Evolutionary conservation across 148 eudicot species (phyloP).

Genomic region (Dianthus caryophyllus): DNA sequence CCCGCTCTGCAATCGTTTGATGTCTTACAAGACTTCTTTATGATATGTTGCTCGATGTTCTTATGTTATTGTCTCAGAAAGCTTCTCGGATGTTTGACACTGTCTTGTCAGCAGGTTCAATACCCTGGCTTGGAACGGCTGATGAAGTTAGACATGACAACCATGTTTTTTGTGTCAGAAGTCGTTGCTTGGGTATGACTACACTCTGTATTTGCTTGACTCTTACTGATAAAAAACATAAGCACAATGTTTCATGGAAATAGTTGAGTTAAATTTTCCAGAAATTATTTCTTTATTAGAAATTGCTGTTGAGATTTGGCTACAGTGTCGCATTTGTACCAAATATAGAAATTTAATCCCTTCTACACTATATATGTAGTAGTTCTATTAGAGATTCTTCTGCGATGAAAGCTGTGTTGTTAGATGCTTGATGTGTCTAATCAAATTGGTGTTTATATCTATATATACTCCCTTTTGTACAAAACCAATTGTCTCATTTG

Average conservation of each 20-base stretch:
- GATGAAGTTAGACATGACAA: conserved; percentile 68
- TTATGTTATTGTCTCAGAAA: neutral
- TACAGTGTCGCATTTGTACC: too few relatives aligned
- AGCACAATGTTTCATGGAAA: neutral
- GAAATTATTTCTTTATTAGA: neutral
- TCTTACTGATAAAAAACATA: neutral
- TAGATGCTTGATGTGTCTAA: too few relatives aligned
- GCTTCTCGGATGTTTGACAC: neutral
- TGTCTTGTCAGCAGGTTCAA: conserved; percentile 56
- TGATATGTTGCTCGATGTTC: neutral
- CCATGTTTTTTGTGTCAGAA: conserved; percentile 73
- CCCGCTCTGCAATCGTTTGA: neutral
- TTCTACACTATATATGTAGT: too few relatives aligned
- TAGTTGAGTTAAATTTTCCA: neutral
- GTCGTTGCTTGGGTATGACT: conserved; percentile 64
- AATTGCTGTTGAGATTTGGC: neutral
- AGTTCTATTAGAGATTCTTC: too few relatives aligned
- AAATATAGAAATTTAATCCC: too few relatives aligned
- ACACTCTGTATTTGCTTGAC: conserved; percentile 9
- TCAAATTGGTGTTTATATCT: too few relatives aligned
- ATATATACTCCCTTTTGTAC: too few relatives aligned
- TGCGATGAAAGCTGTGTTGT: too few relatives aligned
- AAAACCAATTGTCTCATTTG: too few relatives aligned
- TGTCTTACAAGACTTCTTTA: neutral
- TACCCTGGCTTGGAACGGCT: conserved; percentile 78